phyloP scores from a whole-genome alignment of 2,329 filamentous ascomycete genomes.

The Madurella mycetomatis region DNA sequence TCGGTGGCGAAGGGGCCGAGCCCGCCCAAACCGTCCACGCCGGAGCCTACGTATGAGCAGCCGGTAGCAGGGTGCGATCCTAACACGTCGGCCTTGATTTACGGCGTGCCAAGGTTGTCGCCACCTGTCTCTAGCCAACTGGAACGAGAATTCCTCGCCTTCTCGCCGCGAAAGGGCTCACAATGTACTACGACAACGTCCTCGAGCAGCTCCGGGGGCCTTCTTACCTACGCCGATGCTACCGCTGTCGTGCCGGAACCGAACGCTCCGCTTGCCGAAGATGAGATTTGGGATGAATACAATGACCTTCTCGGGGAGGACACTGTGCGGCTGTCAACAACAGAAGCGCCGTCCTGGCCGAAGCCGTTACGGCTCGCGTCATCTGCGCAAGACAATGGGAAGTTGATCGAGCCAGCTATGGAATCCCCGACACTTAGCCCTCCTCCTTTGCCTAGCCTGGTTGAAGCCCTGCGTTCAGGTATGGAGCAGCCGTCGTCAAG shows the following conservation, averaged over 20 bases:
- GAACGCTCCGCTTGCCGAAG: slow-evolving; percentile 63
- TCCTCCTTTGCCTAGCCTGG: slow-evolving; percentile 29
- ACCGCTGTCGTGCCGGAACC: slow-evolving; percentile 63
- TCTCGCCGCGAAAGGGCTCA: slow-evolving; percentile 69
- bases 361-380: slow-evolving; percentile 53
- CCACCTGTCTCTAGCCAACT: slow-evolving; percentile 31
- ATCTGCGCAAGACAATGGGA: slow-evolving; percentile 38
- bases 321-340: slow-evolving; percentile 41
- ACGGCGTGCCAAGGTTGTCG: slow-evolving; percentile 29
- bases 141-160: slow-evolving; percentile 64
- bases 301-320: slow-evolving; percentile 77
- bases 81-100: slow-evolving; percentile 30
- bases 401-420: slow-evolving; percentile 34
- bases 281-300: slow-evolving; percentile 93
- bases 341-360: slow-evolving; percentile 48
- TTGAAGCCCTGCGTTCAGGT: slow-evolving; percentile 29
- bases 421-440: slow-evolving; percentile 46
- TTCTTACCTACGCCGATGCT: slow-evolving; percentile 55
- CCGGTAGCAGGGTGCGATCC: slow-evolving; percentile 33
- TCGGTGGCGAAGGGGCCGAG: slow-evolving; percentile 48
- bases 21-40: slow-evolving; percentile 38
- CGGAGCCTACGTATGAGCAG: slow-evolving; percentile 36
- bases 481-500: slow-evolving; percentile 43
- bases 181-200: slow-evolving; percentile 52
- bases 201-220: slow-evolving; percentile 62